A percentile compares a stretch with the other conserved stretches of the same genome.
These are phyloP conservation scores for Echium plantagineum DNA, from an alignment of 257 asterid genomes.

Conservation along the genomic window DNA sequence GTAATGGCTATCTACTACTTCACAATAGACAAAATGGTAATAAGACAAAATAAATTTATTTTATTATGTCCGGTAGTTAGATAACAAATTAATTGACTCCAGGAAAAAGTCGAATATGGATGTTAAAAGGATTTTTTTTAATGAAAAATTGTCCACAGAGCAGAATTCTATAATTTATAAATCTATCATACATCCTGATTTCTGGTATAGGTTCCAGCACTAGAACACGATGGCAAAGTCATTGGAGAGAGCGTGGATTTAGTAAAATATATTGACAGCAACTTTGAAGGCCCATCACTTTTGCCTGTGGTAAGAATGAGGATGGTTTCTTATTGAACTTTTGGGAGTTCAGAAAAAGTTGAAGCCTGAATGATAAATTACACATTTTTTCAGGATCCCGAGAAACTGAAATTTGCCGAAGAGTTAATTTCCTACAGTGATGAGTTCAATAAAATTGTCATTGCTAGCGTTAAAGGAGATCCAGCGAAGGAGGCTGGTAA, in stretches of 20 bases:
- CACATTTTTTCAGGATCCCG: constrained; percentile 28
- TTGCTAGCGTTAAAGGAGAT: constrained; percentile 29
- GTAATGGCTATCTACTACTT: too few species aligned
- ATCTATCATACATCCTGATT: neutral
- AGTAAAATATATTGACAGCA: constrained; percentile 34
- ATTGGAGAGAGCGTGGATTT: constrained; percentile 54
- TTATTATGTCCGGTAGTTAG: too few species aligned
- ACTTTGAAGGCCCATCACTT: constrained; percentile 48
- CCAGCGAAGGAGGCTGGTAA: constrained; percentile 28
- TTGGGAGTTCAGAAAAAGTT: neutral
- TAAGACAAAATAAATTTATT: too few species aligned
- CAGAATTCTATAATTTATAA: neutral
- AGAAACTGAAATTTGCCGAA: constrained; percentile 39
- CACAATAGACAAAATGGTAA: too few species aligned
- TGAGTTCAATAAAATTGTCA: constrained; percentile 25
- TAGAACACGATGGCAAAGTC: constrained; percentile 49
- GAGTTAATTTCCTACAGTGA: constrained; percentile 42
- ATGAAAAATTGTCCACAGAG: too few species aligned
- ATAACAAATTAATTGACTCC: too few species aligned
- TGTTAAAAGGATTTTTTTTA: too few species aligned
- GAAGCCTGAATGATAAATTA: neutral
- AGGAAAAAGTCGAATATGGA: too few species aligned
- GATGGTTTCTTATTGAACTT: neutral
- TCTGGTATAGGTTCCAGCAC: constrained; percentile 38
- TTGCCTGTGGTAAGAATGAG: constrained; percentile 28